phyloP scores from a whole-genome alignment of 2,329 filamentous ascomycete species.

The Hymenoscyphus linearis region DNA sequence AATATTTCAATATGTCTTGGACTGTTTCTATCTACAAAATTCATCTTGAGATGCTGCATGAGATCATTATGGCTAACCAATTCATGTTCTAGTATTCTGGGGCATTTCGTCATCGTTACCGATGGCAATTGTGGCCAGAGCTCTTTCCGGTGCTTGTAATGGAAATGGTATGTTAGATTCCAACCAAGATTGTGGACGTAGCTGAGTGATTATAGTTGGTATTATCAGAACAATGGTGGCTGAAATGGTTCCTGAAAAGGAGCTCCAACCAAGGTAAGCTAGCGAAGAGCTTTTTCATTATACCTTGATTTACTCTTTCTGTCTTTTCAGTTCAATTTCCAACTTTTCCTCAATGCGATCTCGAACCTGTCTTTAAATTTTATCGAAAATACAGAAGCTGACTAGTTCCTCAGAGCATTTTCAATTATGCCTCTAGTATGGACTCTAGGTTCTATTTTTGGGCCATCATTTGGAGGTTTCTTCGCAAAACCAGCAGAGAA shows the following conservation, averaged over 20 bases:
- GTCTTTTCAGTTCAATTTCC: neutral
- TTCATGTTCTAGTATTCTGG: slow-evolving; percentile 47
- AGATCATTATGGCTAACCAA: neutral
- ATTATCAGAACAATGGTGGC: slow-evolving; percentile 91
- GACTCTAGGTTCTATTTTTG: slow-evolving; percentile 82
- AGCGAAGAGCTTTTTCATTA: neutral
- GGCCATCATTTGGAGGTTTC: slow-evolving; percentile 80
- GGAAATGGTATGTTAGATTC: slow-evolving; percentile 58
- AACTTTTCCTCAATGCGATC: neutral
- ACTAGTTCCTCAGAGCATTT: slow-evolving; percentile 56
- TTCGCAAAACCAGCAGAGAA: slow-evolving; percentile 76
- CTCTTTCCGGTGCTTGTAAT: slow-evolving; percentile 76
- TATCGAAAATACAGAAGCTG: neutral
- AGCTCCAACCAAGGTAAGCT: slow-evolving; percentile 63
- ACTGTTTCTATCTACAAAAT: neutral
- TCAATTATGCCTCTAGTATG: slow-evolving; percentile 90
- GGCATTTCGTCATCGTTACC: slow-evolving; percentile 73
- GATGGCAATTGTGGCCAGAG: slow-evolving; percentile 75
- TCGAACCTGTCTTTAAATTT: neutral
- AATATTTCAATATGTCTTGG: neutral
- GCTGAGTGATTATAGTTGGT: slow-evolving; percentile 51
- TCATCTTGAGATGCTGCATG: neutral
- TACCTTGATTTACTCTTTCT: neutral
- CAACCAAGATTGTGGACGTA: neutral
- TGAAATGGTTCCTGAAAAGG: slow-evolving; percentile 82